Evolutionary conservation across 306 rosid genomes (phyloP).

Genomic region (Casuarina cunninghamiana): DNA sequence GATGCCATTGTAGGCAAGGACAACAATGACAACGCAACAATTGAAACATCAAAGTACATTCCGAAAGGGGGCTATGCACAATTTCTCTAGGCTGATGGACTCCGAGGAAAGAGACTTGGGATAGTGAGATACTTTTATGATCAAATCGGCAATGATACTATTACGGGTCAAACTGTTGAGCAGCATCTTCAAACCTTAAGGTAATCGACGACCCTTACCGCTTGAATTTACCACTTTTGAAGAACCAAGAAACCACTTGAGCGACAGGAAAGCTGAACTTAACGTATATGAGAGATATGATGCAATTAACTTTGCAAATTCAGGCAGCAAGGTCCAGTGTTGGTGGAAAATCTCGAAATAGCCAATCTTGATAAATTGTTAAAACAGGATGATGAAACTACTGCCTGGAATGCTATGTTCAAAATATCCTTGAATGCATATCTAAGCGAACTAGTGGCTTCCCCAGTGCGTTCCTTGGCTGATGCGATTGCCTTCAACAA

Average conservation of each 20-base stretch:
- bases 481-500: conserved; percentile 40
- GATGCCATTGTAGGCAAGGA: conserved; percentile 57
- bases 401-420: conserved; percentile 26
- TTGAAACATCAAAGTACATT: conserved; percentile 44
- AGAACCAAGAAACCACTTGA: too few species aligned
- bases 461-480: conserved; percentile 30
- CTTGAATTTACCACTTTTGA: too few species aligned
- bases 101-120: conserved; percentile 59
- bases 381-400: neutral
- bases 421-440: conserved; percentile 37
- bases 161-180: conserved; percentile 14
- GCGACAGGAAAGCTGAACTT: too few species aligned
- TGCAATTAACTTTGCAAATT: neutral
- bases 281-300: neutral
- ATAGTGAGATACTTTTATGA: conserved; percentile 30
- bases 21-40: conserved; percentile 40
- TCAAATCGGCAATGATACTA: conserved; percentile 11
- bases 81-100: conserved; percentile 48
- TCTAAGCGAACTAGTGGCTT: conserved; percentile 25
- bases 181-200: conserved; percentile 30
- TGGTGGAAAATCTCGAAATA: conserved; percentile 38
- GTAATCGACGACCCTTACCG: conserved; percentile 12
- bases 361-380: conserved; percentile 6
- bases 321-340: conserved; percentile 32
- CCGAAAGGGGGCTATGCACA: conserved; percentile 59